Base-by-base conservation (phyloP, 768 basidiomycete species). In the Tulasnella sp. region DNA sequence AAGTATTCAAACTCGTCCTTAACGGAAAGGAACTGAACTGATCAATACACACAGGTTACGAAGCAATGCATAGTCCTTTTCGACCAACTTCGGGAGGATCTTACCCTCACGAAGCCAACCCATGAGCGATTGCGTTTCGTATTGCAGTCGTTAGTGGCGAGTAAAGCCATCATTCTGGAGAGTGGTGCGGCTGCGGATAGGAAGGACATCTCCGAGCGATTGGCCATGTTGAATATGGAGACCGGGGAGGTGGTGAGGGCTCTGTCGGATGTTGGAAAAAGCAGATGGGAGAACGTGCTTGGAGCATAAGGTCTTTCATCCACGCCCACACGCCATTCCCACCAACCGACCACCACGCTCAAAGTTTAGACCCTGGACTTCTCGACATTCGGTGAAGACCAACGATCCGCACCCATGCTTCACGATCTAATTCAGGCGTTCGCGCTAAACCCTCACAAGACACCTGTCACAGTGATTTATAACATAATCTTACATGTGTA, bases 241-340 rank as follows among this genome's bases (percentile, higher is more conserved):
- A 89, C 91, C 80, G 86, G 86, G 0, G 96, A 98, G 80, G 92
- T 96, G 0, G 94, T 96, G 84, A 87, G 94, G 76, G 92, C 94
- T 32, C 85, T 98, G 70, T 89, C 93, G 67, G 94, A 94, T 77
- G 88, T 93, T 26, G 95, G 94, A 20, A 26, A 81, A 16, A 74
- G 84, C 46, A 81, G 79, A 18, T 85, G 85, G 85, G 81, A 83
- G 57, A 78, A 83, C 77, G 83, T 84, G 74, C 79, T 85, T 72
- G 84, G 84, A 44, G 67, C 77, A 44, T 61, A 23, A 61, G 7
- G 3, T 61, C 48, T 16, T 48, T 48, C 15, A 20, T 15, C 7
- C 20, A 48, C 5, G 35, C 35, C 5, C 35, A 35, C 35, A 20
- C 20, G 15, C 48, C 5, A 35, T 16, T 23, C 7, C 16, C 16